Percentiles rank a stretch among this genome's conserved stretches.
These are phyloP conservation scores for Piedraia hortae DNA, from an alignment of 2,329 filamentous ascomycete species.

Conservation along the genomic window DNA sequence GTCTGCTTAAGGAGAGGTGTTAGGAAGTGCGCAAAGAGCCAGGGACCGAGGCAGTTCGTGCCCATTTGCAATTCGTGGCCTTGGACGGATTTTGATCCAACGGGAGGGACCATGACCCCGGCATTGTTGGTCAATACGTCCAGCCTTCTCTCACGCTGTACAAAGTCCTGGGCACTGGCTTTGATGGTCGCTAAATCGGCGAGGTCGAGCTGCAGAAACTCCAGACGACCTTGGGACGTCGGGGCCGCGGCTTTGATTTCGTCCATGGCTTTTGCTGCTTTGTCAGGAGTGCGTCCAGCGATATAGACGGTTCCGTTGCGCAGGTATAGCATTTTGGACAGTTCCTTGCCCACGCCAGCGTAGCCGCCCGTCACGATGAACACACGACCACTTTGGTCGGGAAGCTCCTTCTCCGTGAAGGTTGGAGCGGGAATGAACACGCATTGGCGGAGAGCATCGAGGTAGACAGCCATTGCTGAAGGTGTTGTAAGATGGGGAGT, in stretches of 20 bases:
- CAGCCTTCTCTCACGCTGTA: slow-evolving; percentile 12
- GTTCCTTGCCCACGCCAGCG: slow-evolving; percentile 23
- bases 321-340: slow-evolving; percentile 26
- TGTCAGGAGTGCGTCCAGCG: slow-evolving; percentile 21
- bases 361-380: slow-evolving; percentile 26
- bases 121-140: slow-evolving; percentile 17
- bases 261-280: slow-evolving; percentile 20
- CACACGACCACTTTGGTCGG: slow-evolving; percentile 18
- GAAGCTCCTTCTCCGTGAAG: slow-evolving; percentile 18
- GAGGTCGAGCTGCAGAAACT: slow-evolving; percentile 21
- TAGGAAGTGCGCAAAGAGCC: slow-evolving; percentile 10
- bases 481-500: slow-evolving; percentile 1
- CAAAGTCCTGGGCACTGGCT: slow-evolving; percentile 11
- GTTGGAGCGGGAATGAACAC: slow-evolving; percentile 12
- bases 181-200: slow-evolving; percentile 13
- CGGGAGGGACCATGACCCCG: slow-evolving; percentile 11
- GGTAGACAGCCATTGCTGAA: neutral
- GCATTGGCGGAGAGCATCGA: slow-evolving; percentile 6
- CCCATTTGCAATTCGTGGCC: slow-evolving; percentile 12
- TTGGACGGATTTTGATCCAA: slow-evolving; percentile 11
- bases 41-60: slow-evolving; percentile 13
- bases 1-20: slow-evolving; percentile 9
- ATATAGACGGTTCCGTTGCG: slow-evolving; percentile 29
- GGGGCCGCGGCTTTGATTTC: slow-evolving; percentile 15
- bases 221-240: slow-evolving; percentile 15